Conservation (phyloP, 1,139 yeast species). For the Candida tropicalis region DNA sequence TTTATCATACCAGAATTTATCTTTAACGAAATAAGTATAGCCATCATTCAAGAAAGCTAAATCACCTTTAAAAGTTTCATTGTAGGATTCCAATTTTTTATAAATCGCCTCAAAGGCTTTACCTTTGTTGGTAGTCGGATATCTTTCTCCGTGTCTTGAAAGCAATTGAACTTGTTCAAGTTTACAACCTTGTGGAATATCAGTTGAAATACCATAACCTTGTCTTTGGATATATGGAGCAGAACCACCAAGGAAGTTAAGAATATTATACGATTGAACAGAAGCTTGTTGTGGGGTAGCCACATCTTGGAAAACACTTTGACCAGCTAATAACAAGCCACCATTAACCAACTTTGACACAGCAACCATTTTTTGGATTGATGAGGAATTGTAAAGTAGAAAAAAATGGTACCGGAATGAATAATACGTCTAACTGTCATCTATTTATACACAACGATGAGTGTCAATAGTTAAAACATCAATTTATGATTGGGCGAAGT, state of each 20-base stretch:
- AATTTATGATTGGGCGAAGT: too few species aligned
- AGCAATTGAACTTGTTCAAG: constrained; percentile 67
- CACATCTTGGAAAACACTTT: constrained; percentile 30
- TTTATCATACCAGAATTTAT: constrained; percentile 27
- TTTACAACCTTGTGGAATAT: constrained; percentile 52
- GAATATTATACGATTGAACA: constrained; percentile 40
- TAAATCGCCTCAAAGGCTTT: constrained; percentile 20
- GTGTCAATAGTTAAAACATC: too few species aligned
- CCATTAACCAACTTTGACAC: constrained; percentile 33
- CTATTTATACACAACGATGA: too few species aligned
- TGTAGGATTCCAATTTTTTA: constrained; percentile 25
- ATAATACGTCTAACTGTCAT: too few species aligned
- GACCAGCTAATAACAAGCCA: constrained; percentile 34
- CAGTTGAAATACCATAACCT: constrained; percentile 51
- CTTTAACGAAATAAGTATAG: constrained; percentile 34
- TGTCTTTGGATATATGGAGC: constrained; percentile 50
- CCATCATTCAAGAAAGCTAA: constrained; percentile 32
- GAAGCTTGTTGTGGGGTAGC: constrained; percentile 43
- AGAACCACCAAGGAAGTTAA: constrained; percentile 48
- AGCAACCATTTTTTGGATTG: constrained; percentile 29
- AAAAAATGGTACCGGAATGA: neutral
- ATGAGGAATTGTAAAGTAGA: neutral
- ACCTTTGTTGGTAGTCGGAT: constrained; percentile 45
- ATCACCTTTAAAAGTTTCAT: constrained; percentile 31
- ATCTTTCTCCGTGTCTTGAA: constrained; percentile 75